Evolutionary conservation across 768 basidiomycete species (phyloP).

Genomic region (Dendrothele bispora): DNA sequence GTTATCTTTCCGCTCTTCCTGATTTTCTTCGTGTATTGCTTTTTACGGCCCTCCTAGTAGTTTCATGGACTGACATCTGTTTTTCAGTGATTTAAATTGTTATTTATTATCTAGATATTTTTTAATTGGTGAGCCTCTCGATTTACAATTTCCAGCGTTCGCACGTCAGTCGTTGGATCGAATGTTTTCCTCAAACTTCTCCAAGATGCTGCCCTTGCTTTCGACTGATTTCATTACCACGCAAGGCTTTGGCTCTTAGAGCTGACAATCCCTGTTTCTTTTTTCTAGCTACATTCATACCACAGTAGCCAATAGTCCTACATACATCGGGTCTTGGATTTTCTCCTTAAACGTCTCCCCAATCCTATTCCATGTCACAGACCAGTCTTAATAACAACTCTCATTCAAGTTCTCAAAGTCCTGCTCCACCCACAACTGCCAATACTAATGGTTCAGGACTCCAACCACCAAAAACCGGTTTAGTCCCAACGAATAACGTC

Average conservation of each 20-base stretch:
- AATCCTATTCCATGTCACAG: constrained; percentile 4
- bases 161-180: constrained; percentile 61
- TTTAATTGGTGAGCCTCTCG: too few species aligned
- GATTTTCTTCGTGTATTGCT: constrained; percentile 12
- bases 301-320: background rate
- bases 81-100: too few species aligned
- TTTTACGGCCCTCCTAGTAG: constrained; percentile 8
- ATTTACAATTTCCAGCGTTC: too few species aligned
- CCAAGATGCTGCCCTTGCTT: constrained; percentile 41
- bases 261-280: constrained; percentile 1
- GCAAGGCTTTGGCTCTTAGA: too few species aligned
- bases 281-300: constrained; percentile 4
- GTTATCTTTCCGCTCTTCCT: constrained; percentile 17
- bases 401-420: constrained; percentile 28
- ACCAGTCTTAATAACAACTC: constrained; percentile 27
- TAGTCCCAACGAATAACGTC: constrained; percentile 84
- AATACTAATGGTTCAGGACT: constrained; percentile 33
- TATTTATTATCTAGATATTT: too few species aligned
- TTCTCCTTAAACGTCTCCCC: constrained; percentile 13
- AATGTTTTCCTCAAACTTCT: constrained; percentile 24
- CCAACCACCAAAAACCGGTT: constrained; percentile 40
- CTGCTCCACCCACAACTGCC: constrained; percentile 30
- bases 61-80: constrained; percentile 9
- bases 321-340: constrained; percentile 4
- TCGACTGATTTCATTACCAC: constrained; percentile 49